Evolutionary conservation across 257 asterid species (phyloP).

Genomic region (Primulina tabacum): DNA sequence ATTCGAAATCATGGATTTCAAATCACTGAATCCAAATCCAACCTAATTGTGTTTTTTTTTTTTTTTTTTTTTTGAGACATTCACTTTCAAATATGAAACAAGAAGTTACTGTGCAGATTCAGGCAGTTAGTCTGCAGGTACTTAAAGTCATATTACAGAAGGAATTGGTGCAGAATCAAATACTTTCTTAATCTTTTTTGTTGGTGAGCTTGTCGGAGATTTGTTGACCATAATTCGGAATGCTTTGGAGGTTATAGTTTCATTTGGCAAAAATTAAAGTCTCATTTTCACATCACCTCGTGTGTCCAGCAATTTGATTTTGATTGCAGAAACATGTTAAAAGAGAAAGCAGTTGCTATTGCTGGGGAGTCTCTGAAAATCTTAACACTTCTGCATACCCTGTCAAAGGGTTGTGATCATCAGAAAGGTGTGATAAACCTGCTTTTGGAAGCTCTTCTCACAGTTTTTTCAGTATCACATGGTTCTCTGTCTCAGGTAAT

Average conservation of each 20-base stretch:
- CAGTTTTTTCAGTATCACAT: slow-evolving; percentile 57
- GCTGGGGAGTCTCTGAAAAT: slow-evolving; percentile 87
- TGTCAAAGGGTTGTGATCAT: slow-evolving; percentile 52
- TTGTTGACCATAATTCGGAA: slow-evolving; percentile 47
- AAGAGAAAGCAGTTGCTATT: slow-evolving; percentile 66
- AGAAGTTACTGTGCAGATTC: slow-evolving; percentile 55
- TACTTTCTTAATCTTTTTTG: slow-evolving; percentile 61
- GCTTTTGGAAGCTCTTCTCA: slow-evolving; percentile 73
- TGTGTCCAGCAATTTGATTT: slow-evolving; percentile 27
- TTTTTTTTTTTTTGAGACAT: slow-evolving; percentile 1
- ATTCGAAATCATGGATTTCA: too few relatives aligned
- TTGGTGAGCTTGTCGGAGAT: slow-evolving; percentile 77
- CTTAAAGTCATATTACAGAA: slow-evolving; percentile 65
- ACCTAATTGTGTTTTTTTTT: slow-evolving; percentile 13
- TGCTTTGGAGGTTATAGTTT: slow-evolving; percentile 47
- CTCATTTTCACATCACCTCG: slow-evolving; percentile 19
- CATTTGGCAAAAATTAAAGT: slow-evolving; percentile 5
- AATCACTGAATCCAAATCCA: too few relatives aligned
- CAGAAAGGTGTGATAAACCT: slow-evolving; percentile 68
- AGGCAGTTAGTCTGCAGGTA: slow-evolving; percentile 81
- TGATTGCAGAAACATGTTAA: slow-evolving; percentile 57
- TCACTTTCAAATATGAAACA: slow-evolving; percentile 19
- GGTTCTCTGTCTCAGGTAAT: slow-evolving; percentile 61
- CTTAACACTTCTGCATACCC: slow-evolving; percentile 69
- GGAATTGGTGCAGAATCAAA: slow-evolving; percentile 42